phyloP scores from a whole-genome alignment of 129 eudicot genomes.

The Mikania micrantha region DNA sequence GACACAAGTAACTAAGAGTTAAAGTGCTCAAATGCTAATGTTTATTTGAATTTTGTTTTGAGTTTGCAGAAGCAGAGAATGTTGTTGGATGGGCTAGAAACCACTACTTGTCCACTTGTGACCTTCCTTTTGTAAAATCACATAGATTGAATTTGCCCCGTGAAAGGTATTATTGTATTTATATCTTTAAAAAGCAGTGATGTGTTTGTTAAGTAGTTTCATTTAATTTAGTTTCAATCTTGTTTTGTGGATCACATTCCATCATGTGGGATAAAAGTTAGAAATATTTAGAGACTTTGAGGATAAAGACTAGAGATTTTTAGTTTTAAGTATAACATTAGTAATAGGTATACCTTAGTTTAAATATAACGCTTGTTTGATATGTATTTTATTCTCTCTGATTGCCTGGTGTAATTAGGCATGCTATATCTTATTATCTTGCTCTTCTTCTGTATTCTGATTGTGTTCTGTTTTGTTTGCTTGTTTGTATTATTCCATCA shows the following conservation, averaged over 20 bases:
- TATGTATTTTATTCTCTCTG: no score
- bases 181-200: background rate
- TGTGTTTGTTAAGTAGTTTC: background rate
- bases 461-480: no score
- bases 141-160: conserved; percentile 68
- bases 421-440: no score
- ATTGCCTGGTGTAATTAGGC: no score
- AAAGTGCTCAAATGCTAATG: conserved; percentile 7
- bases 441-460: no score
- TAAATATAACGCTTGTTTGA: no score
- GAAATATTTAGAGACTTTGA: no score
- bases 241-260: background rate
- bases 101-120: conserved; percentile 71
- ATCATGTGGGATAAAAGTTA: background rate
- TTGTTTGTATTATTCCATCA: no score
- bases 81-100: conserved; percentile 98
- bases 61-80: conserved; percentile 76
- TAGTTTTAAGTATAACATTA: no score
- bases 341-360: no score
- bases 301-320: no score
- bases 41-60: background rate
- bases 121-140: conserved; percentile 57
- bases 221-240: background rate
- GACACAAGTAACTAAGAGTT: conserved; percentile 24
- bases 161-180: conserved; percentile 72